Evolutionary conservation across 139 green algal genomes (phyloP).

Genomic region (Trebouxia sp.): DNA sequence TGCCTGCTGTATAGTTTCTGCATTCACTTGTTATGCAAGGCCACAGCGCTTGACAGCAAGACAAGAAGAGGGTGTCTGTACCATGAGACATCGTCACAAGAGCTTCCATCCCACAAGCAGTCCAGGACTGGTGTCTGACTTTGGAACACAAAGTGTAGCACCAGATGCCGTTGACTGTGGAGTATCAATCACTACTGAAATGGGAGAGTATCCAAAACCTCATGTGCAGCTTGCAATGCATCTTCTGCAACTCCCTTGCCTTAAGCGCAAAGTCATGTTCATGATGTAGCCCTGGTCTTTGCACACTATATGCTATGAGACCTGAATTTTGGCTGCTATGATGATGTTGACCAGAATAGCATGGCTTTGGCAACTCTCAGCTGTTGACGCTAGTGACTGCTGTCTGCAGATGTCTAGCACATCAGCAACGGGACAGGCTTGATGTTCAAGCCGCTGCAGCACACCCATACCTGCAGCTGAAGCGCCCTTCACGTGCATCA

Average conservation of each 20-base stretch:
- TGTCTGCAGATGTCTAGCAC: slow-evolving; percentile 65
- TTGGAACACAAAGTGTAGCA: background rate
- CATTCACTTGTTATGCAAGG: background rate
- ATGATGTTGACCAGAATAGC: background rate
- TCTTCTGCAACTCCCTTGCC: too few relatives aligned
- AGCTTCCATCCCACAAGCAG: background rate
- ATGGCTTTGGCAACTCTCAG: background rate
- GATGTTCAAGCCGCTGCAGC: slow-evolving; percentile 68
- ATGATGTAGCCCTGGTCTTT: too few relatives aligned
- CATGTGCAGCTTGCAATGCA: too few relatives aligned
- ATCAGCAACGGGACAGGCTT: slow-evolving; percentile 60
- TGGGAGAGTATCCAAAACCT: too few relatives aligned
- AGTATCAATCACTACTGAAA: too few relatives aligned
- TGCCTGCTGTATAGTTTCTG: too few relatives aligned
- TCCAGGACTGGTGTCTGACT: background rate
- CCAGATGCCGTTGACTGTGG: too few relatives aligned
- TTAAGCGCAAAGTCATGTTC: too few relatives aligned
- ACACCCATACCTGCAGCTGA: slow-evolving; percentile 72
- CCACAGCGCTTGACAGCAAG: background rate
- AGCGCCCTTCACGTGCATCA: slow-evolving; percentile 17
- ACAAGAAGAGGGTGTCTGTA: background rate
- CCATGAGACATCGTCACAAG: background rate
- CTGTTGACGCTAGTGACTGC: background rate
- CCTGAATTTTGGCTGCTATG: background rate
- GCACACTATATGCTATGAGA: background rate